These are phyloP conservation scores for Eucalyptus regnans DNA, from an alignment of 345 rosid species.

Conservation along the genomic window DNA sequence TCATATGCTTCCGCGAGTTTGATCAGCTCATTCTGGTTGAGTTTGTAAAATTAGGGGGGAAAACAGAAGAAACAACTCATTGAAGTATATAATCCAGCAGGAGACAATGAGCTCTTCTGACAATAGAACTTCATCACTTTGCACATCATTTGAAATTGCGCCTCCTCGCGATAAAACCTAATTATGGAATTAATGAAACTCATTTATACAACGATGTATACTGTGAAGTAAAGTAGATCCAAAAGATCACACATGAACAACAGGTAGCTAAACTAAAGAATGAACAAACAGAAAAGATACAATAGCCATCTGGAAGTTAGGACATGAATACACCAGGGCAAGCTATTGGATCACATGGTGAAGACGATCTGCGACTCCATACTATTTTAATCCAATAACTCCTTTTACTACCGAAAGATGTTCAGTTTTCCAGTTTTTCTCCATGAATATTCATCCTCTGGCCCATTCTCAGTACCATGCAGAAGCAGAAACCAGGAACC, in stretches of 20 bases:
- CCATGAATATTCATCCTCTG: not conserved
- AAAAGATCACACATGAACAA: not conserved
- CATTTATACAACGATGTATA: not conserved
- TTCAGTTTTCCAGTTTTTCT: not conserved
- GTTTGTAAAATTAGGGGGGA: not conserved
- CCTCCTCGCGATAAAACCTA: not conserved
- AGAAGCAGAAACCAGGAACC: slow-evolving; percentile 54
- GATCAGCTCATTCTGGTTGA: not conserved
- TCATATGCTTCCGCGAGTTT: not conserved
- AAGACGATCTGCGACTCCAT: not conserved
- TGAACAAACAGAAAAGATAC: not conserved
- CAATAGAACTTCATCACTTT: not conserved
- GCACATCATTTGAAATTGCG: not conserved
- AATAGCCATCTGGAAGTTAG: not conserved
- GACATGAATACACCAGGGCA: not conserved
- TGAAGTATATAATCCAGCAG: not conserved
- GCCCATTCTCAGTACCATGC: slow-evolving; percentile 41
- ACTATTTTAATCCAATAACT: not conserved
- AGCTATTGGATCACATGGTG: not conserved
- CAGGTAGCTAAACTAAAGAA: not conserved
- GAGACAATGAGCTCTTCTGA: not conserved
- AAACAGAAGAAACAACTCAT: not conserved
- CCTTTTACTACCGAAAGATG: not conserved
- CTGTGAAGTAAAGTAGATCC: not conserved
- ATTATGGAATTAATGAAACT: not conserved